phyloP scores from a whole-genome alignment of 805 yeast genomes.

The Candida mattraensis region DNA sequence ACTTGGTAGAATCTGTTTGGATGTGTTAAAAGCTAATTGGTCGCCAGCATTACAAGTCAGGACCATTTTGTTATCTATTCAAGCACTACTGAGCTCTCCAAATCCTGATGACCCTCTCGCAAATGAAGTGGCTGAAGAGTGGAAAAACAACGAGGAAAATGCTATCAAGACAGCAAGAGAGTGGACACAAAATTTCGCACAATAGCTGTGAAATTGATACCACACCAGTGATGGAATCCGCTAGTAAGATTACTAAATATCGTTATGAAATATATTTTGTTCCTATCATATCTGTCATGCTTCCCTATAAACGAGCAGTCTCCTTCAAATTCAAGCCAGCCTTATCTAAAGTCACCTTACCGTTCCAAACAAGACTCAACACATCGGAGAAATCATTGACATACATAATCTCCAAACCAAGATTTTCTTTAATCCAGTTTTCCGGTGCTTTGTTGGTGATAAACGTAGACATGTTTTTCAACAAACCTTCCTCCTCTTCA shows the following conservation, averaged over 20 bases:
- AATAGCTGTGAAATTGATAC: too few species aligned
- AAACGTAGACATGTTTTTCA: slow-evolving; percentile 11
- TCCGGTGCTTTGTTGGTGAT: slow-evolving; percentile 45
- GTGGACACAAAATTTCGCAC: slow-evolving; percentile 69
- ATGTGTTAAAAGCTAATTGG: slow-evolving; percentile 94
- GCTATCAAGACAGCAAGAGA: slow-evolving; percentile 81
- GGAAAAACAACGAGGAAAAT: slow-evolving; percentile 81
- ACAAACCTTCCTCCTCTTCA: slow-evolving; percentile 28
- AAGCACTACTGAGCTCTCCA: slow-evolving; percentile 92
- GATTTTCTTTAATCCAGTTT: slow-evolving; percentile 47
- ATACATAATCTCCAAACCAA: slow-evolving; percentile 59
- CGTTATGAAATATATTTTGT: too few species aligned
- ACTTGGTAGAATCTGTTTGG: slow-evolving; percentile 92
- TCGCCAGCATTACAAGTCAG: slow-evolving; percentile 96
- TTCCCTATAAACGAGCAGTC: too few species aligned
- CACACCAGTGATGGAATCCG: too few species aligned
- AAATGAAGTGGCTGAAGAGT: slow-evolving; percentile 94
- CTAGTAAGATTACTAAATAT: too few species aligned
- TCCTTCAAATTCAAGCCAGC: slow-evolving; percentile 3
- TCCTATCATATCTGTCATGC: too few species aligned
- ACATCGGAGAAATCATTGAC: slow-evolving; percentile 82
- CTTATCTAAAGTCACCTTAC: slow-evolving; percentile 31
- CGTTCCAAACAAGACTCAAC: slow-evolving; percentile 67
- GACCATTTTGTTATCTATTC: slow-evolving; percentile 86
- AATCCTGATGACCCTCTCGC: slow-evolving; percentile 98